Conservation (phyloP, 805 yeast genomes). For the Suhomyces pyralidae region DNA sequence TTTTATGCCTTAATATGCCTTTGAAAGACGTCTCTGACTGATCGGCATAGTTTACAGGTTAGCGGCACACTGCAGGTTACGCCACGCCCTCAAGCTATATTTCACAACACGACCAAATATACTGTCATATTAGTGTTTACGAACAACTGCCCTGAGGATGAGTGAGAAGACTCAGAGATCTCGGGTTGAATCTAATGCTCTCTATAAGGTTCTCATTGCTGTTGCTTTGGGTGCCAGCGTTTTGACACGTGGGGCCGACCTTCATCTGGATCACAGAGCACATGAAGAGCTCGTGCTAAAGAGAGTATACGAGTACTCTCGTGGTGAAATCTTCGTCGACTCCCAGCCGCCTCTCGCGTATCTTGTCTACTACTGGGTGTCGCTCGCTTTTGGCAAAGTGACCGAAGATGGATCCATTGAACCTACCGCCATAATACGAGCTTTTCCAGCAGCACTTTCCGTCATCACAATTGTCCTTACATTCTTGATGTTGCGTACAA, state of each 20-base stretch:
- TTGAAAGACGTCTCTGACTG: background rate
- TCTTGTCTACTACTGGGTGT: slow-evolving; percentile 54
- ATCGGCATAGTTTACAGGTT: background rate
- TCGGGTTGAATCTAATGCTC: background rate
- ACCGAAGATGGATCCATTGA: background rate
- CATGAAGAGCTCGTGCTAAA: slow-evolving; percentile 47
- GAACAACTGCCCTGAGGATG: background rate
- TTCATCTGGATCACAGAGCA: slow-evolving; percentile 34
- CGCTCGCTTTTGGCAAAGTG: slow-evolving; percentile 37
- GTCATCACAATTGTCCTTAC: slow-evolving; percentile 49
- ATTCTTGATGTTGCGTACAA: slow-evolving; percentile 52
- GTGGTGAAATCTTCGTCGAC: slow-evolving; percentile 63
- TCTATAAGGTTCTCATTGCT: slow-evolving; percentile 20
- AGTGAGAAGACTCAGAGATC: background rate
- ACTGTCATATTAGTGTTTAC: background rate
- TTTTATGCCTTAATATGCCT: background rate
- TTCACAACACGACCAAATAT: background rate
- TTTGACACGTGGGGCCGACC: background rate
- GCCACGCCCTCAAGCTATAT: background rate
- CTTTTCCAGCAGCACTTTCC: slow-evolving; percentile 56
- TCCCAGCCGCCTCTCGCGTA: slow-evolving; percentile 73
- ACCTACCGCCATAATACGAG: slow-evolving; percentile 45
- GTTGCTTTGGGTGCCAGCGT: slow-evolving; percentile 5
- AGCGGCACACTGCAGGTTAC: background rate
- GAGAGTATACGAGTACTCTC: slow-evolving; percentile 43